phyloP scores from a whole-genome alignment of 2,329 filamentous ascomycete genomes.

The Elsinoe australis region DNA sequence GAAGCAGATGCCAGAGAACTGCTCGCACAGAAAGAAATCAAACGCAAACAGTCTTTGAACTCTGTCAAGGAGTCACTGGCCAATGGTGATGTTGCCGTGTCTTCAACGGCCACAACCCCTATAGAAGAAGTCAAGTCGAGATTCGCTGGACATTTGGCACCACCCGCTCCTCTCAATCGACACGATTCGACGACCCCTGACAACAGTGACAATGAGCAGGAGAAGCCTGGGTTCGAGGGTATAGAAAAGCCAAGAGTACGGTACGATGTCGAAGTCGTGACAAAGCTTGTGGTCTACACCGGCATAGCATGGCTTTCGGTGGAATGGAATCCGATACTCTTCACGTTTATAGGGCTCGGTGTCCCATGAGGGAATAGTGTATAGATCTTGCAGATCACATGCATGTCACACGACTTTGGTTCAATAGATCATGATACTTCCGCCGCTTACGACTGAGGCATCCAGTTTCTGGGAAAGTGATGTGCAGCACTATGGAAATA shows the following conservation, averaged over 20 bases:
- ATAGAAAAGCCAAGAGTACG: constrained; percentile 80
- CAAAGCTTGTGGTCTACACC: constrained; percentile 88
- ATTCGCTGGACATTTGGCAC: not conserved
- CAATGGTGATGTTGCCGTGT: constrained; percentile 7
- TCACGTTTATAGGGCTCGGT: constrained; percentile 32
- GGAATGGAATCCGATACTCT: constrained; percentile 64
- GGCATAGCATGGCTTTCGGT: constrained; percentile 79
- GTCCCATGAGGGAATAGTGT: too few relatives aligned
- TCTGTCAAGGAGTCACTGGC: not conserved
- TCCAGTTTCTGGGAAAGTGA: too few relatives aligned
- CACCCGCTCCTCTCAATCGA: not conserved
- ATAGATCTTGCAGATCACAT: too few relatives aligned
- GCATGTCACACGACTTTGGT: not conserved
- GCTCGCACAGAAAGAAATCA: constrained; percentile 72
- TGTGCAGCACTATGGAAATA: too few relatives aligned
- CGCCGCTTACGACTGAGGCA: too few relatives aligned
- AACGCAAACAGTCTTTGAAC: constrained; percentile 48
- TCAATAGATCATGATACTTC: too few relatives aligned
- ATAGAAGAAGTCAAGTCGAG: constrained; percentile 4
- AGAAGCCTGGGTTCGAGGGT: constrained; percentile 68
- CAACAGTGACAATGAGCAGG: constrained; percentile 32
- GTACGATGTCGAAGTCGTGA: constrained; percentile 98
- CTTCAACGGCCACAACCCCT: constrained; percentile 4
- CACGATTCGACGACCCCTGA: constrained; percentile 25
- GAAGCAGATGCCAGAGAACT: constrained; percentile 95